These are phyloP conservation scores for Acanthamoeba divionensis DNA, from an alignment of 208 protist genomes.

Conservation along the genomic window DNA sequence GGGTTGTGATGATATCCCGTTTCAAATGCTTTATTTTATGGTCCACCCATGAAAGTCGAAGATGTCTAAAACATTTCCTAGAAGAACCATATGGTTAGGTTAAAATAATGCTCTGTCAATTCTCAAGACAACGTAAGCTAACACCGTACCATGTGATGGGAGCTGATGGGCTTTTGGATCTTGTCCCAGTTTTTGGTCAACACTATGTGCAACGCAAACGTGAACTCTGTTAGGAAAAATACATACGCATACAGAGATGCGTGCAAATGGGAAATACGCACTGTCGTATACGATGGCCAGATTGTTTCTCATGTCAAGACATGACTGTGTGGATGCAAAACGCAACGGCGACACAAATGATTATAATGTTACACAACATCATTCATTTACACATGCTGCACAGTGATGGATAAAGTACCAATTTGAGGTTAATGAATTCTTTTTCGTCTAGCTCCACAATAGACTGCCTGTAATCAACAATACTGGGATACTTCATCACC, in stretches of 20 bases:
- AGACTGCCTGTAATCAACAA: neutral
- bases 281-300: constrained; percentile 7
- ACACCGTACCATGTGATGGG: constrained; percentile 11
- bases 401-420: too few species aligned
- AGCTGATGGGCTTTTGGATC: neutral
- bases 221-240: neutral
- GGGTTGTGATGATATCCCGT: too few species aligned
- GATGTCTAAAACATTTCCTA: too few species aligned
- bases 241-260: neutral
- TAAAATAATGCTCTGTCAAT: neutral
- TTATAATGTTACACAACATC: too few species aligned
- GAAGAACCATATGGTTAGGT: neutral
- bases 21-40: too few species aligned
- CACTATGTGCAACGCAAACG: neutral
- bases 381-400: too few species aligned
- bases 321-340: neutral
- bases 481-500: neutral
- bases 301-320: neutral
- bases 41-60: too few species aligned
- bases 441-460: neutral
- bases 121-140: neutral
- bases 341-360: neutral
- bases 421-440: constrained; percentile 6
- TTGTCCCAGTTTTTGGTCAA: constrained; percentile 14
- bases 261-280: neutral